Conservation (phyloP, 1,284 basidiomycete species). For the Golubevia sp. region DNA sequence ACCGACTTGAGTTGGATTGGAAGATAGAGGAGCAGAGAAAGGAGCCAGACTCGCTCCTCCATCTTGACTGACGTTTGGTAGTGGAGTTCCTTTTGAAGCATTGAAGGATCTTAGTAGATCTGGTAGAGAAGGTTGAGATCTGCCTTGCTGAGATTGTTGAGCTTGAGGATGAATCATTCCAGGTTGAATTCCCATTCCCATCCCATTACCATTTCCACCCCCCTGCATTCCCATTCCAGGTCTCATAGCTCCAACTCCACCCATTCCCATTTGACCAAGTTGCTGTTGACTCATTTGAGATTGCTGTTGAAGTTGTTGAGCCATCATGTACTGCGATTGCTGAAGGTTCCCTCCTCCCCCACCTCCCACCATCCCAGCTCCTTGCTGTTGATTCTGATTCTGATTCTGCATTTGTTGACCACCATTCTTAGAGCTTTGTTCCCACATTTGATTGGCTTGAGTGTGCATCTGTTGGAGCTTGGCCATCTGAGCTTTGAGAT, state of each 20-base stretch:
- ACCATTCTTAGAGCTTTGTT: not conserved
- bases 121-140: not conserved
- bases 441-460: not conserved
- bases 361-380: no score
- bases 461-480: not conserved
- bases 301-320: not conserved
- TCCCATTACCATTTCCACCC: no score
- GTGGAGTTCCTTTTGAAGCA: not conserved
- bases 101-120: not conserved
- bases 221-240: not conserved
- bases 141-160: not conserved
- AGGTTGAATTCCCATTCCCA: not conserved
- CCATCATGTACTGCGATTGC: not conserved
- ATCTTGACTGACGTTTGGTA: no score
- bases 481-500: not conserved
- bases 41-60: not conserved
- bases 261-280: not conserved
- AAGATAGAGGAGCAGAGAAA: not conserved
- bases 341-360: not conserved
- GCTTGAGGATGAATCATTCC: not conserved
- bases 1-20: not conserved
- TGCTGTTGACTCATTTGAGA: not conserved
- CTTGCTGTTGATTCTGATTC: not conserved
- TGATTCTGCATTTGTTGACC: no score
- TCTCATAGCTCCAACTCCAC: no score